Evolutionary conservation across 148 eudicot species (phyloP), one percentile per base, ranked within the genome.

Genomic region (Simmondsia chinensis): DNA sequence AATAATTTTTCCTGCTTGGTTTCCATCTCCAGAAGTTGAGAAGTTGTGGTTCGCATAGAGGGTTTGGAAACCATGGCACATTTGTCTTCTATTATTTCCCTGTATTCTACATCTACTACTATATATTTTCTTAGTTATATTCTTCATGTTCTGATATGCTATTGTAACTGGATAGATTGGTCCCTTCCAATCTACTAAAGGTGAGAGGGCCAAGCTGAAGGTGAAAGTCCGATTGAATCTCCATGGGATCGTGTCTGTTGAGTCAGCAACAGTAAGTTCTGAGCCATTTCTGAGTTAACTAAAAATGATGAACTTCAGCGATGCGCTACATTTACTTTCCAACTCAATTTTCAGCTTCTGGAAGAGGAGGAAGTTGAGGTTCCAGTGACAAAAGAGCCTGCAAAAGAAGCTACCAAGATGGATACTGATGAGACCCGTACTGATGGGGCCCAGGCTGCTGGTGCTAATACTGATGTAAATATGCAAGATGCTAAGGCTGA

Each of bases 301-400:
- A n/a, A n/a, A n/a, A n/a, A n/a, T n/a, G n/a, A n/a, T n/a, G n/a
- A n/a, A n/a, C n/a, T n/a, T n/a, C n/a, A 36, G 24, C 6, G 12
- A 24, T 25, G 13, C 4, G 22, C 48, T 14, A 23, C 22, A n/a
- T 12, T 18, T 7, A 5, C 28, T 17, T 17, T 20, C 0, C 5
- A 36, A 16, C 49, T 22, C 21, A 20, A 10, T 15, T 46, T 21
- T 40, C 66, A 89, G 97, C 87, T 89, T 32, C 60, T 84, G 40
- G 95, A 91, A 57, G 97, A 89, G 64, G 97, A 89, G 59, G 93
- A 89, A 35, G 53, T 65, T 44, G 93, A 84, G 48, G 72, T 89
- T 39, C 85, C 88, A 43, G 76, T 89, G 28, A 64, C 48, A 24
- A 89, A 78, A 46, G 93, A 85, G 60, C 28, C 68, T 9, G 31